Percentiles rank a stretch among this genome's conserved stretches.
These are phyloP conservation scores for Fusarium concolor DNA, from an alignment of 2,329 filamentous ascomycete species.

Conservation along the genomic window DNA sequence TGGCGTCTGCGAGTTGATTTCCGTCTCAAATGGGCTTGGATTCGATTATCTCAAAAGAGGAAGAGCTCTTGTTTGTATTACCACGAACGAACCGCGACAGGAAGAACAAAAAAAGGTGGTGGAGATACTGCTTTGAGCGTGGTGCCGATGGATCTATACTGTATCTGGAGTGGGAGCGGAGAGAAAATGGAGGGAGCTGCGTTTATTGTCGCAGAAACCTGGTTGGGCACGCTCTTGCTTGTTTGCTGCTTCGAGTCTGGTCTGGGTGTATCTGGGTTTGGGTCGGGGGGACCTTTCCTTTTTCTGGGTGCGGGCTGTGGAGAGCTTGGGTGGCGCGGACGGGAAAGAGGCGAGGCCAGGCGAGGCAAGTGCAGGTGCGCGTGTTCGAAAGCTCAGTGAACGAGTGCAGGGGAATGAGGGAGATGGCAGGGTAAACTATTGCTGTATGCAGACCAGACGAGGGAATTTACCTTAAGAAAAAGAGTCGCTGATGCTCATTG, in stretches of 20 bases:
- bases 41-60: slow-evolving; percentile 42
- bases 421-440: slow-evolving; percentile 16
- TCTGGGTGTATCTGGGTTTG: slow-evolving; percentile 44
- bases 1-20: slow-evolving; percentile 51
- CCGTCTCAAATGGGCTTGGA: slow-evolving; percentile 41
- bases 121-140: slow-evolving; percentile 74
- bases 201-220: slow-evolving; percentile 65
- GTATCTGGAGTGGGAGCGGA: slow-evolving; percentile 69
- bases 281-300: slow-evolving; percentile 42
- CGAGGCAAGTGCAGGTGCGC: slow-evolving; percentile 41
- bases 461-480: slow-evolving; percentile 39
- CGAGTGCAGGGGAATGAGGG: slow-evolving; percentile 23
- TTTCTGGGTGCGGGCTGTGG: slow-evolving; percentile 45
- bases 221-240: slow-evolving; percentile 58
- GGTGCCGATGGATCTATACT: slow-evolving; percentile 74
- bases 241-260: slow-evolving; percentile 55
- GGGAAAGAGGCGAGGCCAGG: slow-evolving; percentile 57
- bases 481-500: slow-evolving; percentile 36
- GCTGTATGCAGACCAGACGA: slow-evolving; percentile 29
- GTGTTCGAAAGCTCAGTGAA: slow-evolving; percentile 31
- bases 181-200: slow-evolving; percentile 56
- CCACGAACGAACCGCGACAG: slow-evolving; percentile 47
- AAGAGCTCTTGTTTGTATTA: slow-evolving; percentile 52
- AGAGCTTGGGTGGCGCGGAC: slow-evolving; percentile 47
- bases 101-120: slow-evolving; percentile 65